Conservation (phyloP, 805 yeast species). For the Candida anglica region DNA sequence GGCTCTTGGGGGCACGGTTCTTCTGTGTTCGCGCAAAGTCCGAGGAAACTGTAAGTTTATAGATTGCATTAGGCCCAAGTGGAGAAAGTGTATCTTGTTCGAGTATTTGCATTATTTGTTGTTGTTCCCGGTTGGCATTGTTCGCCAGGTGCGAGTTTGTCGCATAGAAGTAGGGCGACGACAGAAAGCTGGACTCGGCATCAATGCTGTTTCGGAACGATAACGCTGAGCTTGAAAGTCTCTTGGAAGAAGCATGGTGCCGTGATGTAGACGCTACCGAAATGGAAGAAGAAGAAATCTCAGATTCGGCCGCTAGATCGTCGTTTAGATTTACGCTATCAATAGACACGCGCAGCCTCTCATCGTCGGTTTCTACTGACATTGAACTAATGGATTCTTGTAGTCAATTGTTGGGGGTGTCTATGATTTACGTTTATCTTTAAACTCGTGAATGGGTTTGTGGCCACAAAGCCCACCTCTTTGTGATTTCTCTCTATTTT, state of each 20-base stretch:
- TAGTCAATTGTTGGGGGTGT: no score
- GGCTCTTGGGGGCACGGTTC: slow-evolving; percentile 26
- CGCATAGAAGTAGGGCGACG: slow-evolving; percentile 16
- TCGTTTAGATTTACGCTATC: slow-evolving; percentile 28
- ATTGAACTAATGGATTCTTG: no score
- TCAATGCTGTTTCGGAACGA: slow-evolving; percentile 28
- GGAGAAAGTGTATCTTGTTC: slow-evolving; percentile 40
- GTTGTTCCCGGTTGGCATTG: neutral
- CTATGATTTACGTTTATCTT: no score
- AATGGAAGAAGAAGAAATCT: slow-evolving; percentile 5
- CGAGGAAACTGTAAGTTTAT: slow-evolving; percentile 64
- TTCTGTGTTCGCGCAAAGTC: slow-evolving; percentile 40
- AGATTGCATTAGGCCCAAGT: slow-evolving; percentile 72
- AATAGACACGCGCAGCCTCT: slow-evolving; percentile 12
- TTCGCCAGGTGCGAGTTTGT: neutral
- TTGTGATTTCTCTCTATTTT: no score
- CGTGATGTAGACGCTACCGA: slow-evolving; percentile 1
- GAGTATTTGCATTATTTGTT: neutral
- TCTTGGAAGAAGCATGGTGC: slow-evolving; percentile 1
- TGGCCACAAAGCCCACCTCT: no score
- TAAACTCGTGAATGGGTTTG: no score
- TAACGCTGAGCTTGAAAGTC: slow-evolving; percentile 8
- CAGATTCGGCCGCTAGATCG: slow-evolving; percentile 26
- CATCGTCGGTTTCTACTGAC: neutral
- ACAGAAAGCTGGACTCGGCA: slow-evolving; percentile 25